These are phyloP conservation scores for Colletotrichum sp. DNA, from an alignment of 2,329 filamentous ascomycete genomes.

Conservation along the genomic window DNA sequence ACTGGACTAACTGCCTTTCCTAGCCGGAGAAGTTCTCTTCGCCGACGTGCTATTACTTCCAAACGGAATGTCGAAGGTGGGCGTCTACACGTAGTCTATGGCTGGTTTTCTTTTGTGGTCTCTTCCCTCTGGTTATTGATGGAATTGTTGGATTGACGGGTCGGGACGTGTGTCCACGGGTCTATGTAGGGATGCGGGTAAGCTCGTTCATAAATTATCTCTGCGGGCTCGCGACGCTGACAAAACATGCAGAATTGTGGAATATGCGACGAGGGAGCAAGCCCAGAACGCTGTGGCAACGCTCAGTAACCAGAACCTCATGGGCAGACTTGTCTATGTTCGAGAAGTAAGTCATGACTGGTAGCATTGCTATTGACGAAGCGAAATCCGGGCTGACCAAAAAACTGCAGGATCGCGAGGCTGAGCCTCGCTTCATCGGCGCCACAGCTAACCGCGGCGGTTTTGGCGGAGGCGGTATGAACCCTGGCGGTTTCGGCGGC, in stretches of 20 bases:
- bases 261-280: constrained; percentile 99
- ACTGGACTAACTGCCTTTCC: constrained; percentile 30
- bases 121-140: constrained; percentile 68
- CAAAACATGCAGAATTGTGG: constrained; percentile 81
- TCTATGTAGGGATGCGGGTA: constrained; percentile 99
- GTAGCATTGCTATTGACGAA: not conserved
- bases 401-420: constrained; percentile 84
- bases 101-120: constrained; percentile 79
- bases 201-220: constrained; percentile 47
- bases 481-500: constrained; percentile 49
- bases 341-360: constrained; percentile 74
- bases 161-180: constrained; percentile 86
- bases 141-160: constrained; percentile 99
- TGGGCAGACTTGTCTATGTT: constrained; percentile 98
- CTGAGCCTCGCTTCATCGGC: constrained; percentile 93
- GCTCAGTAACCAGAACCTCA: constrained; percentile 98
- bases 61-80: constrained; percentile 99
- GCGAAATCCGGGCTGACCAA: not conserved
- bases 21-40: constrained; percentile 99
- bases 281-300: constrained; percentile 96
- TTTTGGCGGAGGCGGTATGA: constrained; percentile 63
- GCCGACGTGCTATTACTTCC: constrained; percentile 99
- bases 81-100: constrained; percentile 88
- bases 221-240: constrained; percentile 31
- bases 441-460: constrained; percentile 70